These are phyloP conservation scores for Thinopyrum obtusiflorum DNA, from an alignment of 202 grass and related monocot species.

Conservation along the genomic window DNA sequence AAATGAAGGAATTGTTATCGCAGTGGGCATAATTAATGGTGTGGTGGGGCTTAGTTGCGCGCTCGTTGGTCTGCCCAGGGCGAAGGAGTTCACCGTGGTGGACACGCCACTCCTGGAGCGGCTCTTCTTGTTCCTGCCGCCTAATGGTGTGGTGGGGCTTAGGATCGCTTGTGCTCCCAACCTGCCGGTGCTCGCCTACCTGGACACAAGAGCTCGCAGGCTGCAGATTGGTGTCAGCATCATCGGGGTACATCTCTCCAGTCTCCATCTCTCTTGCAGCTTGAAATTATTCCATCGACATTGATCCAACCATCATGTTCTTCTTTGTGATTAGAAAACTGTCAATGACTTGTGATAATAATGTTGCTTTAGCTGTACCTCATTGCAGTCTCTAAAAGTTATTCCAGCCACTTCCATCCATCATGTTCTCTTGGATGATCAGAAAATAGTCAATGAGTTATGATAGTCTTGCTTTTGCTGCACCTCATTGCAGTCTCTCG, in stretches of 20 bases:
- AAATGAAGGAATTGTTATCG: too few relatives aligned
- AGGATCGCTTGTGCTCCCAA: background rate
- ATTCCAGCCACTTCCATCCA: background rate
- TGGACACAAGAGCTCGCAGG: background rate
- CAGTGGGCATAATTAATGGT: too few relatives aligned
- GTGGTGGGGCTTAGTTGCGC: too few relatives aligned
- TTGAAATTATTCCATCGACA: background rate
- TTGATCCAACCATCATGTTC: background rate
- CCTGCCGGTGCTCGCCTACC: background rate
- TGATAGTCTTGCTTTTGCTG: background rate
- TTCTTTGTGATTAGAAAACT: too few relatives aligned
- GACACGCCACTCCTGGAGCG: background rate
- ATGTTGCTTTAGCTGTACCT: too few relatives aligned
- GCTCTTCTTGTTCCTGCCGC: background rate
- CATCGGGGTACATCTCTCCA: background rate
- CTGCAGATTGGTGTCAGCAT: background rate
- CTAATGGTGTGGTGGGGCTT: too few relatives aligned
- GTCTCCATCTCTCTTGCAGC: too few relatives aligned
- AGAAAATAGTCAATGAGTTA: background rate
- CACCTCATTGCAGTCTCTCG: background rate
- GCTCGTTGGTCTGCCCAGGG: background rate
- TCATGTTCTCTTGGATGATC: background rate
- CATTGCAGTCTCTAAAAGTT: too few relatives aligned
- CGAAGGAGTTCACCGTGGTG: background rate
- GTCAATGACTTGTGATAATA: too few relatives aligned